Percentiles rank a stretch among this genome's conserved stretches.
Evolutionary conservation across 139 green algal species (phyloP).

Genomic region (Chlorokybus atmophyticus): DNA sequence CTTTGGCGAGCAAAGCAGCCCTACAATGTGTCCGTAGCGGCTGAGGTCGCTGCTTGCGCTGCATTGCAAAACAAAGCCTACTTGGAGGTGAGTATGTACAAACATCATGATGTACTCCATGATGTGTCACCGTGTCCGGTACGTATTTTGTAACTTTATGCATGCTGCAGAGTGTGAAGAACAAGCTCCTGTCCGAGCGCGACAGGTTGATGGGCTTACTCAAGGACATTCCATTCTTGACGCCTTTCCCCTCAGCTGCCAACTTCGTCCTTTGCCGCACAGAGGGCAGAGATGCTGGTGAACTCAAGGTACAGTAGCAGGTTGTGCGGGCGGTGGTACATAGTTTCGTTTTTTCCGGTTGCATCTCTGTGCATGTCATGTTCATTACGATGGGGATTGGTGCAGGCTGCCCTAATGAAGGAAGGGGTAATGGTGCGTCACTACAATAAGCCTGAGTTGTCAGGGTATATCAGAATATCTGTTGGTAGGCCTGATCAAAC

Average conservation of each 20-base stretch:
- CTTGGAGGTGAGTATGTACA: slow-evolving; percentile 35
- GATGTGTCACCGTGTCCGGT: too few species aligned
- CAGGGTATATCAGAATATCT: slow-evolving; percentile 77
- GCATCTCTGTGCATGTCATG: not conserved
- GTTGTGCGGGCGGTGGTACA: not conserved
- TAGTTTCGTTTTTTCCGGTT: not conserved
- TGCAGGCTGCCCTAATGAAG: slow-evolving; percentile 70
- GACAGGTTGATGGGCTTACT: slow-evolving; percentile 50
- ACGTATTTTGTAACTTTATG: too few species aligned
- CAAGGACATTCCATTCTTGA: slow-evolving; percentile 58
- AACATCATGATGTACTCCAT: not conserved
- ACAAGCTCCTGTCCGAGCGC: slow-evolving; percentile 73
- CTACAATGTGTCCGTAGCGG: slow-evolving; percentile 94
- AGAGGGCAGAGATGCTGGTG: not conserved
- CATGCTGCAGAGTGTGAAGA: slow-evolving; percentile 42
- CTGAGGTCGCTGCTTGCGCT: slow-evolving; percentile 67
- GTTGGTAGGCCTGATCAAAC: slow-evolving; percentile 92
- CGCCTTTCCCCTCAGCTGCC: slow-evolving; percentile 75
- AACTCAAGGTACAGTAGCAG: slow-evolving; percentile 6
- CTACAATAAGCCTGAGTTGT: slow-evolving; percentile 81
- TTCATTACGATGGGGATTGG: not conserved
- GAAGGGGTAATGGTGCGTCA: slow-evolving; percentile 76
- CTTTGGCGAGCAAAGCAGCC: slow-evolving; percentile 96
- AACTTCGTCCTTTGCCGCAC: slow-evolving; percentile 97
- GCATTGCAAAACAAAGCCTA: slow-evolving; percentile 61